A percentile compares a stretch with the other conserved stretches of the same genome.
phyloP scores from a whole-genome alignment of 192 early-diverging fungal species.

The Coemansia sp. region DNA sequence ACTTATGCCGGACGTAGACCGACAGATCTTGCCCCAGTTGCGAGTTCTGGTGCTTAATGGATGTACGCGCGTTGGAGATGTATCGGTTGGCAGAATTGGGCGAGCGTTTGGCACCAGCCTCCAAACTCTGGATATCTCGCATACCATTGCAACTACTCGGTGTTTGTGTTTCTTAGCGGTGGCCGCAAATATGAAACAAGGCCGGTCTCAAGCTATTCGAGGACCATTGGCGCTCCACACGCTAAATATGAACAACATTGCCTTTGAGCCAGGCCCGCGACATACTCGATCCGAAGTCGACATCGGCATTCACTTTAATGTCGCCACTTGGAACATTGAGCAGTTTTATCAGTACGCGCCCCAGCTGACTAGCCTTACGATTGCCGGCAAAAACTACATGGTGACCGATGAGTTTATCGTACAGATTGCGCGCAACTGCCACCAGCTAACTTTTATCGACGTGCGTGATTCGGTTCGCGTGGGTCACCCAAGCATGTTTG shows the following conservation, averaged over 20 bases:
- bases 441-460: constrained; percentile 15
- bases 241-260: constrained; percentile 14
- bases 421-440: constrained; percentile 18
- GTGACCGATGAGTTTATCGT: constrained; percentile 28
- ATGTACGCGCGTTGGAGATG: constrained; percentile 19
- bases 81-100: constrained; percentile 19
- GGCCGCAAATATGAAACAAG: not conserved
- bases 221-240: constrained; percentile 8
- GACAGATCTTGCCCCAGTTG: constrained; percentile 23
- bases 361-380: constrained; percentile 20
- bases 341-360: constrained; percentile 21
- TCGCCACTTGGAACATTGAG: not conserved
- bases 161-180: not conserved
- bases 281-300: not conserved
- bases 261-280: constrained; percentile 10
- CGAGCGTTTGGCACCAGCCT: constrained; percentile 26
- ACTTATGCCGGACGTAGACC: not conserved
- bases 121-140: constrained; percentile 17
- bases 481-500: constrained; percentile 12
- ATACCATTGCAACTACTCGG: constrained; percentile 6
- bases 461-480: constrained; percentile 30
- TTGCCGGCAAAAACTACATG: constrained; percentile 31
- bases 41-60: constrained; percentile 13
- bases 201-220: not conserved
- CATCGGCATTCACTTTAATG: not conserved